These are phyloP conservation scores for Fraxinus cuspidata DNA, from an alignment of 257 asterid genomes.

Conservation along the genomic window DNA sequence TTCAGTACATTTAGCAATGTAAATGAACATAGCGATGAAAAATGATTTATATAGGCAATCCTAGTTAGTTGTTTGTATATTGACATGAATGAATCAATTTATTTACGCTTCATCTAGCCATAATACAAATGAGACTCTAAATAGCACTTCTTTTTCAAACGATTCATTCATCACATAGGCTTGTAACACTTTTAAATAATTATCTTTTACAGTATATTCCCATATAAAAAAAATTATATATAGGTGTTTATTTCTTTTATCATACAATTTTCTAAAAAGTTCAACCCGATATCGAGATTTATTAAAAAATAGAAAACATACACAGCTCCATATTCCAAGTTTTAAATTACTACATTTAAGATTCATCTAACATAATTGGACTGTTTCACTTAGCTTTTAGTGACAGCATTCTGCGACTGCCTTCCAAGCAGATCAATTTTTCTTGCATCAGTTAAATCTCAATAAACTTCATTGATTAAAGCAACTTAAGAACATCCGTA, in stretches of 20 bases:
- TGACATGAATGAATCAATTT: no score
- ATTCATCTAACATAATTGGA: neutral
- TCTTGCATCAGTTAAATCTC: neutral
- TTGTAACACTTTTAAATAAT: neutral
- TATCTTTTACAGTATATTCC: neutral
- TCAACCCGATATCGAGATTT: no score
- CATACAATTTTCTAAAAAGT: neutral
- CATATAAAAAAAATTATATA: neutral
- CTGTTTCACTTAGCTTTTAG: neutral
- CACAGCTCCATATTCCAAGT: no score
- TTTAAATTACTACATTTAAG: no score
- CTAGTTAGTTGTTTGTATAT: no score
- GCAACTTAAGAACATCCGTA: constrained; percentile 15
- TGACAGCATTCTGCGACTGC: neutral
- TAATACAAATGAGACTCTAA: no score
- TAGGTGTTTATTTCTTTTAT: neutral
- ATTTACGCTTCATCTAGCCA: no score
- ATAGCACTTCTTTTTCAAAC: neutral
- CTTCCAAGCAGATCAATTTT: neutral
- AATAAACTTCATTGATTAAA: constrained; percentile 15
- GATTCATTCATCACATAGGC: neutral
- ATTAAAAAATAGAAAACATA: no score
- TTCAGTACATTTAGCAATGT: neutral
- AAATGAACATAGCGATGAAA: neutral
- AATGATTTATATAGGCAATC: neutral